A percentile compares a stretch with the other conserved stretches of the same genome.
Evolutionary conservation across 306 rosid genomes (phyloP).

Genomic region (Quercus aquifolioides): DNA sequence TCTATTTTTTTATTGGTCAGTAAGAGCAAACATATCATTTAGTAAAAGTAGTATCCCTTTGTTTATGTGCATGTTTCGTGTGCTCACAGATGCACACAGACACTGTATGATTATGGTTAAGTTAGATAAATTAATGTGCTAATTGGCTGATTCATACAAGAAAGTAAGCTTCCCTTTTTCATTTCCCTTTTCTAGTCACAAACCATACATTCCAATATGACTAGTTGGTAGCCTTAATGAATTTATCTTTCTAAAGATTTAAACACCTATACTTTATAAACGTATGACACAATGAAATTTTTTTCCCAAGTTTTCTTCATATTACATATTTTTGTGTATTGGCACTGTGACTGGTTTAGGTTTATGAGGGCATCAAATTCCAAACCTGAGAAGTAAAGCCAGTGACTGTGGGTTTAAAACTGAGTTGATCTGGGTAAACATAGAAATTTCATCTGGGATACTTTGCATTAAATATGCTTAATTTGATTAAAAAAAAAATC

Average conservation of each 20-base stretch:
- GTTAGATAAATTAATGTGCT: background rate
- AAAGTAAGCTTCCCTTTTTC: background rate
- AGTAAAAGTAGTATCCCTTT: background rate
- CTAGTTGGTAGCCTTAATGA: background rate
- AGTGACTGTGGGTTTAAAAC: background rate
- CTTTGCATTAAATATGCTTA: background rate
- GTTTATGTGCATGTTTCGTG: background rate
- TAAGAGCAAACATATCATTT: background rate
- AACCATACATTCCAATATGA: background rate
- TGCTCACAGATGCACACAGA: background rate
- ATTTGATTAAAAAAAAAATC: background rate
- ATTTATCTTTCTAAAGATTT: background rate
- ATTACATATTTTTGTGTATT: background rate
- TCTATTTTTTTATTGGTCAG: background rate
- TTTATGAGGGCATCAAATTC: background rate
- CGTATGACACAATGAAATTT: background rate
- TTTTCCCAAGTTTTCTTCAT: background rate
- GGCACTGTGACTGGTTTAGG: background rate
- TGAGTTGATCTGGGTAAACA: background rate
- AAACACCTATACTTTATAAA: background rate
- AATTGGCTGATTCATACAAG: background rate
- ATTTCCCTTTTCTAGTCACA: background rate
- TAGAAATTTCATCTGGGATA: background rate
- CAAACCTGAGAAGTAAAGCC: background rate
- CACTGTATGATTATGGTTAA: background rate